Percentiles rank a stretch among this genome's conserved stretches.
These are phyloP conservation scores for Elsinoe australis DNA, from an alignment of 2,329 filamentous ascomycete species.

Conservation along the genomic window DNA sequence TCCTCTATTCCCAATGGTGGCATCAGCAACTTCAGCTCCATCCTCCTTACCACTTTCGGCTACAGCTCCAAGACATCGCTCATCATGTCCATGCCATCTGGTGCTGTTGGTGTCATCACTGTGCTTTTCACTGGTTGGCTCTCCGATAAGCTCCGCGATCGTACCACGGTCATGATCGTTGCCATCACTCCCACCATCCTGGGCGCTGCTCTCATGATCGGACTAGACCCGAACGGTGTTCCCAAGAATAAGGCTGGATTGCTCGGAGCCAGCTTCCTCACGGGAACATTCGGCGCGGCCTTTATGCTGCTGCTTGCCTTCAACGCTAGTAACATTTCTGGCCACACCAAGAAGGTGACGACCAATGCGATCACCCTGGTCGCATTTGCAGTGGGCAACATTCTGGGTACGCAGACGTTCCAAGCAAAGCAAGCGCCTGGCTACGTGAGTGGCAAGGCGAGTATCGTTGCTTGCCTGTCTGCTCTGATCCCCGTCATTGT, in stretches of 20 bases:
- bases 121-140: constrained; percentile 35
- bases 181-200: constrained; percentile 43
- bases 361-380: constrained; percentile 42
- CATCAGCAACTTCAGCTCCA: constrained; percentile 36
- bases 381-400: constrained; percentile 38
- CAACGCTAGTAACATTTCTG: constrained; percentile 42
- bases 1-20: constrained; percentile 37
- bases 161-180: constrained; percentile 37
- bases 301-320: constrained; percentile 37
- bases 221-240: constrained; percentile 28
- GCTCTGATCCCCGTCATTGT: constrained; percentile 28
- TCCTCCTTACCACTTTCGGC: constrained; percentile 36
- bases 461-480: constrained; percentile 23
- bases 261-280: constrained; percentile 29
- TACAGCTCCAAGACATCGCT: constrained; percentile 39
- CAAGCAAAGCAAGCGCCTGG: constrained; percentile 36
- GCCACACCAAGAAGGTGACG: constrained; percentile 45
- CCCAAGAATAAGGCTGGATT: constrained; percentile 32
- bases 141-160: constrained; percentile 34
- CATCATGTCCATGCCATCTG: constrained; percentile 39
- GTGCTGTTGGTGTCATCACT: constrained; percentile 37
- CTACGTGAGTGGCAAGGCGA: constrained; percentile 25
- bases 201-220: constrained; percentile 37
- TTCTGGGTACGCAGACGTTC: constrained; percentile 41
- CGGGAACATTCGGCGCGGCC: constrained; percentile 32